Percentiles rank a stretch among this genome's conserved stretches.
Conservation (phyloP, 78 protist species). For the Speleostelium caveatum region DNA sequence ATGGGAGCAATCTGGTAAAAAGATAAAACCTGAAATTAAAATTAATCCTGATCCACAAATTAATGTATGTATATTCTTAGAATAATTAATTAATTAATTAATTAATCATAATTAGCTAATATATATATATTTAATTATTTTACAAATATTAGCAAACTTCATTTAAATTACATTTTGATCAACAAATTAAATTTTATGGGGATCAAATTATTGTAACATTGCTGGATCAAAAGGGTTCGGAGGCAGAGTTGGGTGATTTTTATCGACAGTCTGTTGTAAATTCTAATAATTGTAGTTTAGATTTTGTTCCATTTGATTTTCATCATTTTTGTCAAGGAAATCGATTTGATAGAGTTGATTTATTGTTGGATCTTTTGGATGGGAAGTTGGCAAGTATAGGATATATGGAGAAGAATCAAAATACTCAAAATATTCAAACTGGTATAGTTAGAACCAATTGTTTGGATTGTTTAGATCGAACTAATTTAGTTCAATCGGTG, state of each 20-base stretch:
- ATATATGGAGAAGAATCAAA: slow-evolving; percentile 11
- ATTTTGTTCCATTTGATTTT: slow-evolving; percentile 53
- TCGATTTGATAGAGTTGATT: slow-evolving; percentile 62
- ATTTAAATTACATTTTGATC: slow-evolving; percentile 53
- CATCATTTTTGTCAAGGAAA: slow-evolving; percentile 73
- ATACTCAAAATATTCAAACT: slow-evolving; percentile 45
- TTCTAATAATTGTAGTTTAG: background rate
- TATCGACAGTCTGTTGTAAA: slow-evolving; percentile 1
- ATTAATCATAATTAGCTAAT: background rate
- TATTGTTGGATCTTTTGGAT: slow-evolving; percentile 20
- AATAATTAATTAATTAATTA: too few species aligned
- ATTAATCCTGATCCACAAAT: background rate
- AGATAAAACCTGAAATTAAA: slow-evolving; percentile 64
- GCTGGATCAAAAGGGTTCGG: slow-evolving; percentile 83
- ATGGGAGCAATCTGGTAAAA: slow-evolving; percentile 74
- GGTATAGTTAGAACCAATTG: slow-evolving; percentile 94
- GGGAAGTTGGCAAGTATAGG: slow-evolving; percentile 18
- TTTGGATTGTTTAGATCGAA: slow-evolving; percentile 96
- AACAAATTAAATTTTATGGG: slow-evolving; percentile 69
- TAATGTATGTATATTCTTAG: slow-evolving; percentile 4
- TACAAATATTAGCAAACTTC: slow-evolving; percentile 2
- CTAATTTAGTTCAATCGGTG: slow-evolving; percentile 93
- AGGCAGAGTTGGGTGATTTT: slow-evolving; percentile 50
- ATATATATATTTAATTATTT: background rate
- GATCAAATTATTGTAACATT: slow-evolving; percentile 50